phyloP scores from a whole-genome alignment of 2,329 filamentous ascomycete species.

The Passalora sequoiae region DNA sequence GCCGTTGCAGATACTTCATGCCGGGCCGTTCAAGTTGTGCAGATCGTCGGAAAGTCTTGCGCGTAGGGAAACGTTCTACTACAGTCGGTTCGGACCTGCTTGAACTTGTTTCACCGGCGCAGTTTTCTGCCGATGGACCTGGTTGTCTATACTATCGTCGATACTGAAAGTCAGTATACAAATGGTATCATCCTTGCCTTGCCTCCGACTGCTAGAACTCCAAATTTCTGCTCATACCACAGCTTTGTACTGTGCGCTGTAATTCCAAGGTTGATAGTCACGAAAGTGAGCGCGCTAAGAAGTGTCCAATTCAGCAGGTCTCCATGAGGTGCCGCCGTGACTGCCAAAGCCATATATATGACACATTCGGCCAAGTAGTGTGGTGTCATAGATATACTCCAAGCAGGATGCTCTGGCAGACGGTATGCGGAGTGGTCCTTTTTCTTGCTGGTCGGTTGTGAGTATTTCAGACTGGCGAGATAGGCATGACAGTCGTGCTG shows the following conservation, averaged over 20 bases:
- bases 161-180: conserved; percentile 35
- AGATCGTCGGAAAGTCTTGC: too few species aligned
- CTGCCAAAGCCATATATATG: conserved; percentile 73
- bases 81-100: too few species aligned
- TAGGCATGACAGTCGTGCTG: conserved; percentile 60
- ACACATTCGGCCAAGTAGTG: conserved; percentile 88
- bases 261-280: conserved; percentile 70
- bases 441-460: background rate
- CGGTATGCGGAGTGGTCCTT: conserved; percentile 60
- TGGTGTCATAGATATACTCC: conserved; percentile 69
- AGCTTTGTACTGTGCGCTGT: conserved; percentile 71
- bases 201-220: conserved; percentile 54
- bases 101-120: too few species aligned
- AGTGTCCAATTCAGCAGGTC: conserved; percentile 67
- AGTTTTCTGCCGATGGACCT: too few species aligned
- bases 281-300: conserved; percentile 64
- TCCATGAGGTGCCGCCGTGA: conserved; percentile 66
- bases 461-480: conserved; percentile 37
- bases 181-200: conserved; percentile 75
- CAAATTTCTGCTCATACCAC: conserved; percentile 78
- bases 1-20: too few species aligned
- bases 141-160: too few species aligned
- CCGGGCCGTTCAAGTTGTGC: too few species aligned
- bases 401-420: conserved; percentile 67
- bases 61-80: too few species aligned